Evolutionary conservation across 2,329 filamentous ascomycete genomes (phyloP).

Genomic region (Fusarium brevicatenulatum): DNA sequence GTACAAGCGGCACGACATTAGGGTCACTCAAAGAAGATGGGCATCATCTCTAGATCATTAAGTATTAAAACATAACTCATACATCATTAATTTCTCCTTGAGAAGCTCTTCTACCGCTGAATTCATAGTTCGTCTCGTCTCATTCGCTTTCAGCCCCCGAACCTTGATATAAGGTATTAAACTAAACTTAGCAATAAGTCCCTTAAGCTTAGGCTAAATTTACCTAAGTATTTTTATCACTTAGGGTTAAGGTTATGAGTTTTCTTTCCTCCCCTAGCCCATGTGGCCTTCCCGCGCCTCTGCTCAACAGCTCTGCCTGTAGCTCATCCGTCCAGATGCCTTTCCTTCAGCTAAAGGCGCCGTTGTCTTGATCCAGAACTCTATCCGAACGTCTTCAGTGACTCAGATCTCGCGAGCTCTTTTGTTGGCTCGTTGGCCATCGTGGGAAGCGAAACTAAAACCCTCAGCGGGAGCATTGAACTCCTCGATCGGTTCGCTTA

Average conservation of each 20-base stretch:
- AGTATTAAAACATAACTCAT: not conserved
- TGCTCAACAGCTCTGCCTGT: not conserved
- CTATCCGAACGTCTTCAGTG: fast-evolving
- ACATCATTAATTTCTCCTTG: not conserved
- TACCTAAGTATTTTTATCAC: too few relatives aligned
- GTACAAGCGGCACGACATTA: too few relatives aligned
- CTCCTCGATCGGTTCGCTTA: fast-evolving
- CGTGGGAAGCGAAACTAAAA: fast-evolving
- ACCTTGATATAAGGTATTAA: too few relatives aligned
- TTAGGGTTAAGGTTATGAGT: too few relatives aligned
- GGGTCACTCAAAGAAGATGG: too few relatives aligned
- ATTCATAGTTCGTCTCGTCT: not conserved
- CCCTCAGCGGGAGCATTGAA: fast-evolving
- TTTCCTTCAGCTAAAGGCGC: fast-evolving
- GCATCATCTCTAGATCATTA: too few relatives aligned
- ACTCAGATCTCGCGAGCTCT: not conserved
- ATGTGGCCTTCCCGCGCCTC: fast-evolving
- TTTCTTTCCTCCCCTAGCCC: too few relatives aligned
- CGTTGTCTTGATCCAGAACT: fast-evolving
- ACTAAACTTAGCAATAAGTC: too few relatives aligned
- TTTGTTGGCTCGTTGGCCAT: not conserved
- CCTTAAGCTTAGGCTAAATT: too few relatives aligned
- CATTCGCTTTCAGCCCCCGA: not conserved
- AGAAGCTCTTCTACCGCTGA: not conserved
- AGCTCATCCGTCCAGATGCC: fast-evolving